Base-by-base conservation (phyloP, 192 early-diverging fungal genomes). In the Dissophora globulifera region DNA sequence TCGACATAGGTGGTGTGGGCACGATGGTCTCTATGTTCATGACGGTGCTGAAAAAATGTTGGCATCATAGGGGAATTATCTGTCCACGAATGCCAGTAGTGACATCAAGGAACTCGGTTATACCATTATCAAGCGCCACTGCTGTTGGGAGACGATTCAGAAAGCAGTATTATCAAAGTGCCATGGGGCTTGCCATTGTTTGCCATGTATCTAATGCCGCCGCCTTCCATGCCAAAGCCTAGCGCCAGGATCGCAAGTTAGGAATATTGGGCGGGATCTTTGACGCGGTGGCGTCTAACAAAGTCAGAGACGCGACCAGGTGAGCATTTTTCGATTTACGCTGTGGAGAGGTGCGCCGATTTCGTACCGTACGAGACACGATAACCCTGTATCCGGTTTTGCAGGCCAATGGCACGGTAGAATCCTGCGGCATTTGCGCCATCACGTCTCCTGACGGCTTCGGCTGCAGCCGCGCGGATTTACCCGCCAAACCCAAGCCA, bases 141-240 rank as follows among this genome's bases (percentile, higher is more conserved):
- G 89, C 89, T 57, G 91, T 94, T 94, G 93, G 93, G 90, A 93
- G 52, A 80, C 88, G 1, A 95, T 98, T 63, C 86, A 93, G n/a
- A 95, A 95, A 57, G 90, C 86, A 27, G 87, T 97, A 13, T 35
- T 90, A 50, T 62, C 83, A 41, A 92, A 92, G 52, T 50, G 92
- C 56, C 69, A 81, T 58, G 55, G 8, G 58, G 76, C 12, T 79
- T 81, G 0, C 83, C 89, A 35, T 79, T 2, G 63, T 72, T 9
- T 91, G 89, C 46, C 78, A 54, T 26, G 56, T 97, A 17, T 97
- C 97, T 67, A 35, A 90, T 25, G 81, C 82, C 5, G 81, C 82
- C 5, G 93, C 93, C 4, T 86, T 88, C 31, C 76, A 78, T 15
- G 78, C 91, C 61, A 96, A 98, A 58, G 78, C 83, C 33, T 79